phyloP scores from a whole-genome alignment of 306 rosid genomes.

The Quillaja saponaria region DNA sequence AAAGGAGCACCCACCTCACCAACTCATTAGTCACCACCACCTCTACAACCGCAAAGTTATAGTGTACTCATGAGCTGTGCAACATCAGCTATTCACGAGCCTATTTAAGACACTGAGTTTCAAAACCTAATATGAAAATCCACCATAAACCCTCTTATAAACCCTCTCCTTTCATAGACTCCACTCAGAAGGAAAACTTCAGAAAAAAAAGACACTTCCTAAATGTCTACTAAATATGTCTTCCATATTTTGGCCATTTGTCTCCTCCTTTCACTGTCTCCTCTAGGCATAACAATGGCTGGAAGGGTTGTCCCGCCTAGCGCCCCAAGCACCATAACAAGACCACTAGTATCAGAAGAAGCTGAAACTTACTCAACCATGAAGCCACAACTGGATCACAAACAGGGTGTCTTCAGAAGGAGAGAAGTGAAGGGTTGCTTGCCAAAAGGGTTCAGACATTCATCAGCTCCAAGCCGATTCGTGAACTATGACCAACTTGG shows the following conservation, averaged over 20 bases:
- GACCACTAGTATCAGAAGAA: conserved; percentile 56
- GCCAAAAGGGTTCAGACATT: conserved; percentile 66
- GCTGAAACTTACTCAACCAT: conserved; percentile 38
- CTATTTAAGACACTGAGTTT: conserved; percentile 49
- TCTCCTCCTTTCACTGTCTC: conserved; percentile 41
- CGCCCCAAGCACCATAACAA: conserved; percentile 77
- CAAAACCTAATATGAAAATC: conserved; percentile 22
- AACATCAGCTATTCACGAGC: conserved; percentile 63
- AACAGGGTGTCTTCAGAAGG: conserved; percentile 40
- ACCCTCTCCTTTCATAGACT: conserved; percentile 12
- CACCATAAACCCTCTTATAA: conserved; percentile 28
- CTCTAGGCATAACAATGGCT: conserved; percentile 37
- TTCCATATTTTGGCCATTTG: conserved; percentile 32
- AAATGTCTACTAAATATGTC: conserved; percentile 41
- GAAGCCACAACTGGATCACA: conserved; percentile 49
- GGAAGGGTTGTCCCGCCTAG: conserved; percentile 72
- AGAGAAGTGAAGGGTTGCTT: conserved; percentile 63
- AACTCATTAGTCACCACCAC: conserved; percentile 41
- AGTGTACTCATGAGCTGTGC: conserved; percentile 41
- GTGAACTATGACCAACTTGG: conserved; percentile 55
- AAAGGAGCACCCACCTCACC: conserved; percentile 55
- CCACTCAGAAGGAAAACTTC: conserved; percentile 10
- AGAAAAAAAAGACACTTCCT: neutral
- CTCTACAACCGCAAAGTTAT: conserved; percentile 31
- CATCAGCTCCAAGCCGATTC: conserved; percentile 78